These are phyloP conservation scores for Fusarium sp. DNA, from an alignment of 2,329 filamentous ascomycete genomes.

Conservation along the genomic window DNA sequence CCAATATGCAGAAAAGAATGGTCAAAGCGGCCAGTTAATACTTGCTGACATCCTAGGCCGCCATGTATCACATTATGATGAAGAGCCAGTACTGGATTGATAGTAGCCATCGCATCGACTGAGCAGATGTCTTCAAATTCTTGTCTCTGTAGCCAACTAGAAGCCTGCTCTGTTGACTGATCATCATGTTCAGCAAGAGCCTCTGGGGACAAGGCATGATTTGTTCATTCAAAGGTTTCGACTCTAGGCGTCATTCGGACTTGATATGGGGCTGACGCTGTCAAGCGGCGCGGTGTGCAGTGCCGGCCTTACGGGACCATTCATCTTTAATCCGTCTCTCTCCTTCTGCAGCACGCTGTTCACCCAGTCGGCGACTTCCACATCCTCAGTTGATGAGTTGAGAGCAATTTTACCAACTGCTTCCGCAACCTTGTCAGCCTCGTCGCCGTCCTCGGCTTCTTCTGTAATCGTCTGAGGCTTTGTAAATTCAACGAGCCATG, in stretches of 20 bases:
- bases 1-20: conserved; percentile 21
- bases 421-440: conserved; percentile 58
- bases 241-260: conserved; percentile 49
- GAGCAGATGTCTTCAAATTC: conserved; percentile 15
- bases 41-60: not conserved
- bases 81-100: not conserved
- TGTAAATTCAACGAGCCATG: conserved; percentile 83
- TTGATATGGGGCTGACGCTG: conserved; percentile 69
- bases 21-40: conserved; percentile 24
- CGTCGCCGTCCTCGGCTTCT: conserved; percentile 73
- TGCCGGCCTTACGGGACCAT: conserved; percentile 75
- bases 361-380: conserved; percentile 91
- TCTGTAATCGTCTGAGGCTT: conserved; percentile 81
- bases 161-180: conserved; percentile 47
- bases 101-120: conserved; percentile 14
- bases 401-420: conserved; percentile 60
- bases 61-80: not conserved
- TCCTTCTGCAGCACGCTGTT: conserved; percentile 70
- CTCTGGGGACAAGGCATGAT: not conserved
- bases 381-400: conserved; percentile 67
- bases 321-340: conserved; percentile 63
- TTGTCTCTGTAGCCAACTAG: conserved; percentile 40
- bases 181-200: not conserved
- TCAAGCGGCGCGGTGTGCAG: conserved; percentile 89
- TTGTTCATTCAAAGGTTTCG: conserved; percentile 1